Evolutionary conservation across 805 yeast genomes (phyloP).

Genomic region (Metschnikowia drakensbergensis): DNA sequence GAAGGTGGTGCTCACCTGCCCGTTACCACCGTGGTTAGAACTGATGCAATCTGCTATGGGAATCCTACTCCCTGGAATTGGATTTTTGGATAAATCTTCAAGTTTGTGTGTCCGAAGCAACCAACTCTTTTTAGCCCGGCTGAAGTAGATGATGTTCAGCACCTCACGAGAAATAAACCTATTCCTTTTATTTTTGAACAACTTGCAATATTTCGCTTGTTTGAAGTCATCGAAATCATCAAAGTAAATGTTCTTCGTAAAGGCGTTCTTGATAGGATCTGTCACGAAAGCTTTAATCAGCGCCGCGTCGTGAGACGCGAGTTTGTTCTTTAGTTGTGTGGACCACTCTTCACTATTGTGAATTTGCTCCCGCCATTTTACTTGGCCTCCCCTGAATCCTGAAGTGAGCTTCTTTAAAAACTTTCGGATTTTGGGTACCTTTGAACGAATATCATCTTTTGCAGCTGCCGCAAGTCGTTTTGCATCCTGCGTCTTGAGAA

Average conservation of each 20-base stretch:
- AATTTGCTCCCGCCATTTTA: neutral
- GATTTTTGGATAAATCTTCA: neutral
- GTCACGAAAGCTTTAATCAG: slow-evolving; percentile 1
- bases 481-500: neutral
- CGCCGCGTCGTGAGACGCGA: neutral
- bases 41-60: slow-evolving; percentile 13
- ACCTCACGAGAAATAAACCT: slow-evolving; percentile 2
- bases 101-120: slow-evolving; percentile 4
- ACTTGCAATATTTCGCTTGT: neutral
- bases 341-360: neutral
- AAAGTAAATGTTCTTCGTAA: neutral
- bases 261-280: neutral
- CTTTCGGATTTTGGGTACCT: neutral
- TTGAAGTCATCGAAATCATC: neutral
- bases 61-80: slow-evolving; percentile 5
- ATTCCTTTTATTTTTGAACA: slow-evolving; percentile 3
- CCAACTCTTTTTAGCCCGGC: slow-evolving; percentile 6
- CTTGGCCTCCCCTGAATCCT: neutral
- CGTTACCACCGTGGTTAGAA: slow-evolving; percentile 10
- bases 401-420: neutral
- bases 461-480: neutral
- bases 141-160: slow-evolving; percentile 10
- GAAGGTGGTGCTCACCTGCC: slow-evolving; percentile 10
- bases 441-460: neutral
- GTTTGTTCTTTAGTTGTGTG: neutral